phyloP scores from a whole-genome alignment of 176 grass and related monocot genomes.

The Elymus sibiricus region DNA sequence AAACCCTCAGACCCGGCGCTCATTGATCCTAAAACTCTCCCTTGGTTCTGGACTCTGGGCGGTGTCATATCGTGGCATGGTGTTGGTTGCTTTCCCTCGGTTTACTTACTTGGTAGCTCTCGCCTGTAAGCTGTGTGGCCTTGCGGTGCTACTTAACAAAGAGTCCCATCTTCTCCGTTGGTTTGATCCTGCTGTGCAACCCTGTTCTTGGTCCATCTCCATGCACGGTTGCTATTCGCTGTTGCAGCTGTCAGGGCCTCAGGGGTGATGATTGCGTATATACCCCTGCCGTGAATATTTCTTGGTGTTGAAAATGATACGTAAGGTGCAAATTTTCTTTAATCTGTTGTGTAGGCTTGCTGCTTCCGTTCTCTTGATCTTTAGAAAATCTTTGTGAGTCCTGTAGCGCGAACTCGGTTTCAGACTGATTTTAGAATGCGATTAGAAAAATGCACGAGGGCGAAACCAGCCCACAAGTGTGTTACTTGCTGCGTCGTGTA shows the following conservation, averaged over 20 bases:
- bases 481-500: too few species aligned
- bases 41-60: background rate
- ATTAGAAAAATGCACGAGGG: too few species aligned
- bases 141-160: background rate
- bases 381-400: too few species aligned
- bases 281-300: background rate
- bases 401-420: too few species aligned
- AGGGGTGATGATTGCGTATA: background rate
- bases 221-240: background rate
- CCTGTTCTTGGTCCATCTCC: too few species aligned
- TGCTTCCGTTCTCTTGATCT: background rate
- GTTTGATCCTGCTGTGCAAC: constrained; percentile 1
- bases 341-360: background rate
- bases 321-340: background rate
- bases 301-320: background rate
- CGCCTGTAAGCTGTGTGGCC: constrained; percentile 23
- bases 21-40: background rate
- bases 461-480: too few species aligned
- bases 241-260: background rate
- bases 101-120: constrained; percentile 10
- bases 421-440: too few species aligned
- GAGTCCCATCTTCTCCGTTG: background rate
- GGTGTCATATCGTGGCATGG: background rate
- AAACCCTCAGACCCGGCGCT: background rate
- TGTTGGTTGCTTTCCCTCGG: background rate